phyloP scores from a whole-genome alignment of 1,284 basidiomycete genomes.

The Leccinum fuscescens region DNA sequence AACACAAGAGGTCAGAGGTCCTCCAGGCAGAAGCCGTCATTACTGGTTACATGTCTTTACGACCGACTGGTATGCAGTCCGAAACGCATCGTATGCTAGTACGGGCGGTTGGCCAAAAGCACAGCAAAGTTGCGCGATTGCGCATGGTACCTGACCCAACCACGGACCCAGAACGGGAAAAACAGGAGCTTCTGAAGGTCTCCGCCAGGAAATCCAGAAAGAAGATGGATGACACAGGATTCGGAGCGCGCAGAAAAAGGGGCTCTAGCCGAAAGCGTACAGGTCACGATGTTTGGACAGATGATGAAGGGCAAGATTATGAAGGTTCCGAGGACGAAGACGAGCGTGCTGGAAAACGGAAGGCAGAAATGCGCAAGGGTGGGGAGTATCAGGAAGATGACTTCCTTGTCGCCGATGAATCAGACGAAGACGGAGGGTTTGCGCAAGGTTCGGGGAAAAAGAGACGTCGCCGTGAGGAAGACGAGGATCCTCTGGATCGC shows the following conservation, averaged over 20 bases:
- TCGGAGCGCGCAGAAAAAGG: constrained; percentile 45
- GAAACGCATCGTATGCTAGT: constrained; percentile 88
- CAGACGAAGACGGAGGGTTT: constrained; percentile 59
- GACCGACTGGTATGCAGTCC: constrained; percentile 86
- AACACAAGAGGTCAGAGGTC: constrained; percentile 83
- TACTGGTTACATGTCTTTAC: constrained; percentile 79
- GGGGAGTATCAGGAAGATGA: constrained; percentile 79
- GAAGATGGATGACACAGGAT: constrained; percentile 45
- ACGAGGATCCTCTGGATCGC: constrained; percentile 62
- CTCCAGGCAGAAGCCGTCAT: constrained; percentile 83
- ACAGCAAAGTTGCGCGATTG: constrained; percentile 74
- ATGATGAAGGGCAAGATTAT: constrained; percentile 59
- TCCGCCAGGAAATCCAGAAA: constrained; percentile 62
- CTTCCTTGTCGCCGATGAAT: constrained; percentile 75
- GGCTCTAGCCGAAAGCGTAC: constrained; percentile 47
- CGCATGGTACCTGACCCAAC: constrained; percentile 74
- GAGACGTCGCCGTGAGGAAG: constrained; percentile 41
- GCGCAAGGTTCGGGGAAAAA: constrained; percentile 36
- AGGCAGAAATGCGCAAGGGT: constrained; percentile 44
- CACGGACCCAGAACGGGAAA: constrained; percentile 70
- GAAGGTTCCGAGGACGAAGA: constrained; percentile 51
- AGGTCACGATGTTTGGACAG: constrained; percentile 54
- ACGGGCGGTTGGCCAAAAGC: constrained; percentile 80
- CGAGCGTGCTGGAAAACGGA: constrained; percentile 39
- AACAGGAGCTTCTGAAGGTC: constrained; percentile 64